A percentile compares a stretch with the other conserved stretches of the same genome.
Evolutionary conservation across 768 basidiomycete genomes (phyloP).

Genomic region (Termitomyces sp.): DNA sequence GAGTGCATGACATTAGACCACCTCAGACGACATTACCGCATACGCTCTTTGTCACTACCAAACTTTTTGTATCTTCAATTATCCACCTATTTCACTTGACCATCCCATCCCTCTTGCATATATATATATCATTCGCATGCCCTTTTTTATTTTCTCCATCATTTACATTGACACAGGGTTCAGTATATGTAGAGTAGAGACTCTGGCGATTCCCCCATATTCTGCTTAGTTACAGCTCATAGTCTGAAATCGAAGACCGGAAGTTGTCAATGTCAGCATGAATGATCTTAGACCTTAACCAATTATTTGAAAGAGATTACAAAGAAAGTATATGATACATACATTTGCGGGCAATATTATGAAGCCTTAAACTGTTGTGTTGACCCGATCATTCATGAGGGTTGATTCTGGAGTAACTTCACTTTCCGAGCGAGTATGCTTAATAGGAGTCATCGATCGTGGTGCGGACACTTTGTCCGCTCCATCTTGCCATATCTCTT

Average conservation of each 20-base stretch:
- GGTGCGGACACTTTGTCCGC: conserved; percentile 12
- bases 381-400: background rate
- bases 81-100: background rate
- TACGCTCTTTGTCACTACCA: background rate
- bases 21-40: background rate
- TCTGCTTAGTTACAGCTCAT: too few species aligned
- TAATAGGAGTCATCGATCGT: conserved; percentile 2
- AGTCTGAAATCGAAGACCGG: background rate
- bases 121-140: background rate
- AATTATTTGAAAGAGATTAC: background rate
- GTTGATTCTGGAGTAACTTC: background rate
- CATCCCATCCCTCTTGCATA: background rate
- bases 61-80: background rate
- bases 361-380: background rate
- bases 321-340: background rate
- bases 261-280: background rate
- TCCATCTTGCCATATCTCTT: conserved; percentile 30
- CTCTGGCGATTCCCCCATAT: too few species aligned
- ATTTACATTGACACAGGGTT: background rate
- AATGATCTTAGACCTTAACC: background rate
- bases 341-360: background rate
- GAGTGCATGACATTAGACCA: background rate
- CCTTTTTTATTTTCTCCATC: too few species aligned
- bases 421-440: background rate
- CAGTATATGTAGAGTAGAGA: too few species aligned